Evolutionary conservation across 352 stramenopile species (phyloP), one percentile per base, ranked within the genome.

Genomic region (Phytophthora palmivora): DNA sequence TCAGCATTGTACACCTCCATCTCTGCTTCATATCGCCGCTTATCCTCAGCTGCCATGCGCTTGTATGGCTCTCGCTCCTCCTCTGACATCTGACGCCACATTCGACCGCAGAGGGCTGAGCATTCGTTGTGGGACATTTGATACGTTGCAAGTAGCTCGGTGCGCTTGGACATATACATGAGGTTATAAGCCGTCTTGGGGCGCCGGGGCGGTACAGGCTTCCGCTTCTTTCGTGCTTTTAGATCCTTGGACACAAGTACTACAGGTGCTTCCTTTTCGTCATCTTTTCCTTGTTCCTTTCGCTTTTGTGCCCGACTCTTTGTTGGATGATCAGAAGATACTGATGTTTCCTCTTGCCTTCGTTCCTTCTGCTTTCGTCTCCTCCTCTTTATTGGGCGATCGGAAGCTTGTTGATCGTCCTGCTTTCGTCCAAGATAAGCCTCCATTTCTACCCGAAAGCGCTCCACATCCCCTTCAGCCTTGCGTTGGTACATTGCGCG

Each of bases 91-190:
- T 88, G 55, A 43, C 78, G 78, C 78, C 80, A 88, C 57, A 90
- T 58, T 9, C 72, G 69, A 0, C 78, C 78, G n/a, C 71, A 87
- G 4, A 88, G 60, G 24, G 74, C 78, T 4, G 74, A 88, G 45
- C 76, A 87, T 48, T 90, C 76, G 47, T 90, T 88, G 63, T 90
- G 78, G 14, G 76, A 81, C 55, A 90, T 79, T 54, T 90, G 74
- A 43, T 87, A 85, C 16, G 63, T 67, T 11, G 60, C 56, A 39
- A 87, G 68, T 8, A 90, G 56, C 55, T 90, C 76, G 1, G 63
- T 63, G 21, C 76, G 78, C 65, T 83, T 79, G 2, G 74, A 76
- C 63, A 88, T 74, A 44, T 82, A 87, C 76, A 87, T 88, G 21
- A 88, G 63, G 48, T 88, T 88, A 65, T 81, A 87, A 12, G 78